Base-by-base conservation (phyloP, 2,329 filamentous ascomycete genomes). In the Penicillium occitanis region DNA sequence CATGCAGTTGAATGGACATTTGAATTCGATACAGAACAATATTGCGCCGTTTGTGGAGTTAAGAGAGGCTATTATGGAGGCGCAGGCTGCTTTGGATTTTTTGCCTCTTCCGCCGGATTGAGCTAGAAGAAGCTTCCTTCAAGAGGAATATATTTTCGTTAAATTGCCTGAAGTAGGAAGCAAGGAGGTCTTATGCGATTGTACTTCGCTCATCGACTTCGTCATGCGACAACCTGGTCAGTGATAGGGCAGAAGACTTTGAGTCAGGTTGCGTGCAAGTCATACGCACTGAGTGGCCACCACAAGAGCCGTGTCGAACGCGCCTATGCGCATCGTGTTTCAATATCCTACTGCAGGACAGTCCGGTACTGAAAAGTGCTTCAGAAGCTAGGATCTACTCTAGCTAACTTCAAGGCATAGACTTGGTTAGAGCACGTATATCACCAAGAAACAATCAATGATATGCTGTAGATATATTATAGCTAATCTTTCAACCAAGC, bases 21-120 rank as follows among this genome's bases (percentile, higher is more conserved):
- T 82, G 19, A 74, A 75, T 68, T 82, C 80, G 4, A 81, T 82
- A 76, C 76, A 78, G 64, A 77, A 70, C 62, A 82, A 82, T 63
- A 74, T 73, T 2, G 72, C 73, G 17, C 77, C 79, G 17, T 71
- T 80, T 37, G 67, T 68, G 44, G 78, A 77, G 3, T 69, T 81
- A 40, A 72, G 71, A 10, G 77, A 79, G 61, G 78, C 77, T 6
- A 75, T 81, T 63, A 71, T 70, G 44, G 74, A 77, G 46, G 76
- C 79, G 17, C 74, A 79, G 61, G 70, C 71, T n/a, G 77, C 76
- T 2, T 67, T 79, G 51, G 73, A 73, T 67, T 60, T 78, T 19
- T 70, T 73, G 53, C 70, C 69, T 3, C 68, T 71, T 58, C 67
- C 75, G 1, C 73, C 75, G 37, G 77, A 77, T 63, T 78, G 30